These are phyloP conservation scores for Nannochloris sp. DNA, from an alignment of 139 green algal genomes.

Conservation along the genomic window DNA sequence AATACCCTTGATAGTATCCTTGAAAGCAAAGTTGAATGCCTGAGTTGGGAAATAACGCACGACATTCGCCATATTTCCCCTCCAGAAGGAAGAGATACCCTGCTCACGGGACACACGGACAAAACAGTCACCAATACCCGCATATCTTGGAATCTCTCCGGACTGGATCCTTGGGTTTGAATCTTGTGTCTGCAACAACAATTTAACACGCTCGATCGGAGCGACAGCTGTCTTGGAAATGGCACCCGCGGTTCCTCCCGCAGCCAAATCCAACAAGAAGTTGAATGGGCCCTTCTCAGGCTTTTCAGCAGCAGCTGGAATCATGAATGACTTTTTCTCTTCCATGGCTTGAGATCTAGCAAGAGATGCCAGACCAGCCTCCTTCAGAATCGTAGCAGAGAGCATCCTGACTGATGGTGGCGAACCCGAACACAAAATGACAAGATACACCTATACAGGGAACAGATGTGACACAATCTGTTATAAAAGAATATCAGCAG, in stretches of 20 bases:
- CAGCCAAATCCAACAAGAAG: slow-evolving; percentile 65
- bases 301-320: no score
- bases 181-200: slow-evolving; percentile 87
- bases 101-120: slow-evolving; percentile 66
- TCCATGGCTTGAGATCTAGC: no score
- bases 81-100: slow-evolving; percentile 89
- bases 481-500: no score
- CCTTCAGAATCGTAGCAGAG: no score
- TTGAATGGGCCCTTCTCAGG: slow-evolving; percentile 10
- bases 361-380: no score
- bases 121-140: slow-evolving; percentile 94
- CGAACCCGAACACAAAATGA: no score
- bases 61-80: slow-evolving; percentile 95
- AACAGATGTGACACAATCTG: no score
- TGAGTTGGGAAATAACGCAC: slow-evolving; percentile 90
- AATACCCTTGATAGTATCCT: slow-evolving; percentile 98
- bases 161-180: slow-evolving; percentile 70
- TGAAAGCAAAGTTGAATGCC: slow-evolving; percentile 99
- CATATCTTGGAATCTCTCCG: slow-evolving; percentile 74
- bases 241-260: slow-evolving; percentile 67
- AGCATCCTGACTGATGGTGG: no score
- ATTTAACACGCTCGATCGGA: slow-evolving; percentile 96
- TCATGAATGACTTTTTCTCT: no score
- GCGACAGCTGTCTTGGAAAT: slow-evolving; percentile 91
- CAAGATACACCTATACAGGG: no score